Evolutionary conservation across 2,329 filamentous ascomycete species (phyloP).

Genomic region (Venturia oleaginea): DNA sequence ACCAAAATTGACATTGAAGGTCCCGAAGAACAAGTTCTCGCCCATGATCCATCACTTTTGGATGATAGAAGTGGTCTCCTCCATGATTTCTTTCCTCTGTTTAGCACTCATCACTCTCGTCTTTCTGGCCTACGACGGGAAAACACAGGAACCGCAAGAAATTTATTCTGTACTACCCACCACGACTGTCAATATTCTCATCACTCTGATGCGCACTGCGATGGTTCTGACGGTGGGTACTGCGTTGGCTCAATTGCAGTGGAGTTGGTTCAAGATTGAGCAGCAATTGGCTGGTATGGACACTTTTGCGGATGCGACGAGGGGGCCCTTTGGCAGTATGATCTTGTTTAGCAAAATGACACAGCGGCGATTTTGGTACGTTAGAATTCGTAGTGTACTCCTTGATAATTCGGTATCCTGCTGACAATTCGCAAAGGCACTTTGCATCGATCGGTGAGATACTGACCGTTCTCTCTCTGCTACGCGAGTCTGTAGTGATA

Average conservation of each 20-base stretch:
- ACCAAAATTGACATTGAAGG: background rate
- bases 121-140: background rate
- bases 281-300: slow-evolving; percentile 3
- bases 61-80: background rate
- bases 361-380: background rate
- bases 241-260: slow-evolving; percentile 4
- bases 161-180: background rate
- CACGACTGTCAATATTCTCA: background rate
- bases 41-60: background rate
- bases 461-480: background rate
- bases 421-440: background rate
- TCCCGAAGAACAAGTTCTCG: background rate
- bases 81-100: background rate
- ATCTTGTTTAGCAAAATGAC: slow-evolving; percentile 1
- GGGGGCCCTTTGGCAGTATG: background rate
- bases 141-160: background rate
- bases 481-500: background rate
- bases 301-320: background rate
- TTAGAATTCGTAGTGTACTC: background rate
- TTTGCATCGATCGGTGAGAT: background rate
- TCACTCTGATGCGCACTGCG: background rate
- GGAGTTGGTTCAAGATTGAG: slow-evolving; percentile 3
- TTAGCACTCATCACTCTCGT: background rate
- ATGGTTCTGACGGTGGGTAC: background rate
- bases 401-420: background rate